Base-by-base conservation (phyloP, 129 eudicot genomes). In the Escallonia rubra region DNA sequence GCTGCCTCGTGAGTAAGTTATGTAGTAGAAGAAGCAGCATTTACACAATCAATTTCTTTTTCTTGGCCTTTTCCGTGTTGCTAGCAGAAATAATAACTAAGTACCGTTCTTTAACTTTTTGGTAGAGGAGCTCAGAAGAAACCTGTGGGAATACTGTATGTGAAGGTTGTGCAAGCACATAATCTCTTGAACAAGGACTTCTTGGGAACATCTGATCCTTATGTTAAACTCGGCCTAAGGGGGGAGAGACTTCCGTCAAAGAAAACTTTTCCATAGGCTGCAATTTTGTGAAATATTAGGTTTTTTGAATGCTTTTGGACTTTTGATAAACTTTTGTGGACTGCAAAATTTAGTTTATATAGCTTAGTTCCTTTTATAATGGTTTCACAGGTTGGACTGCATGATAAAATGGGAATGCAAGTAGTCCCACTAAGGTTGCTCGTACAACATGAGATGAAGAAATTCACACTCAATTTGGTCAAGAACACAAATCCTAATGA, bases 381-480 rank as follows among this genome's bases (percentile, higher is more conserved):
- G 64, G 8, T 56, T 43, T 34, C 63, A 41, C 53, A 86, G 92
- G 79, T 86, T 52, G 88, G 85, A 58, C 23, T 69, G 72, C 81
- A 77, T 46, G 92, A 86, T 74, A 86, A 75, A 42, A 52, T 86
- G 40, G 92, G 92, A 59, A 80, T 86, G 86, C 92, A 86, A 56
- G 70, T 77, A 66, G 77, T 86, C 61, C 92, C 88, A 23, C 65
- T 86, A 78, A 82, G 72, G 81, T 53, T 71, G 63, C 79, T 86
- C 42, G 74, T 48, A 58, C 88, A 84, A 7, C 58, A 82, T 38
- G 88, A 82, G 75, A 68, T 68, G 16, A 80, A 86, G 67, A 69
- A 74, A 14, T 82, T 86, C 51, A 75, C 77, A 2, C 61, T 86
- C 10, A 65, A 84, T 72, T 74, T 86, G 82, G 72, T 74, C 4